Evolutionary conservation across 345 rosid species (phyloP), one percentile per base, ranked within the genome.

Genomic region (Eucalyptus regnans): DNA sequence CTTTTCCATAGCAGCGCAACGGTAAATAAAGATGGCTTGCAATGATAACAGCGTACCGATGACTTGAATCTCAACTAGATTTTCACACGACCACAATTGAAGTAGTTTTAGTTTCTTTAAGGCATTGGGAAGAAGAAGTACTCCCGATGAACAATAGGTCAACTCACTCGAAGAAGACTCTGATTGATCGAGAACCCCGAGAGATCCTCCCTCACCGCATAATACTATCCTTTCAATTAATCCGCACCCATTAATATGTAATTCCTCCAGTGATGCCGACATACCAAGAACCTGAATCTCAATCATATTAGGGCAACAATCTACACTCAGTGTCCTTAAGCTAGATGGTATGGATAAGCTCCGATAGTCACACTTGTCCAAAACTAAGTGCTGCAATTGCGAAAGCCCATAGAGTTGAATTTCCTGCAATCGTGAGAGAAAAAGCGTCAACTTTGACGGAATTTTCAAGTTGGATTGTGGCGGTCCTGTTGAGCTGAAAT

Each of bases 31-130:
- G 20, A 50, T 50, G 7, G 1, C 7, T 15, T 15, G 18, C 52
- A 50, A 50, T 5, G 18, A 50, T 5, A 2, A 5, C 52, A 15
- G 1, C 15, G 52, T 50, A 50, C 4, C 58, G 10, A 54, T 54
- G 23, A 54, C 58, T 8, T 20, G 58, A 54, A 54, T 20, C 58
- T 54, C 23, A 7, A 8, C 2, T 20, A 54, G 10, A 10, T 20
- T 54, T 54, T 3, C 0, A 2, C 23, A 20, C 0, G 3, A 0
- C 1, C 1, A 0, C 29, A 56, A 9, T 9, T 0, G 0, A 56
- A 56, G 62, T 2, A 0, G 0, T 56, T 56, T 2, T 2, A 56
- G 12, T 23, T 56, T 4, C 62, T 23, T 56, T 1, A 2, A 56
- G 62, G 12, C 29, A 56, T 56, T 23, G 13, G 3, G 6, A 52